Percentiles rank a stretch among this genome's conserved stretches.
These are phyloP conservation scores for Cytospora piceae DNA, from an alignment of 2,329 filamentous ascomycete species.

Conservation along the genomic window DNA sequence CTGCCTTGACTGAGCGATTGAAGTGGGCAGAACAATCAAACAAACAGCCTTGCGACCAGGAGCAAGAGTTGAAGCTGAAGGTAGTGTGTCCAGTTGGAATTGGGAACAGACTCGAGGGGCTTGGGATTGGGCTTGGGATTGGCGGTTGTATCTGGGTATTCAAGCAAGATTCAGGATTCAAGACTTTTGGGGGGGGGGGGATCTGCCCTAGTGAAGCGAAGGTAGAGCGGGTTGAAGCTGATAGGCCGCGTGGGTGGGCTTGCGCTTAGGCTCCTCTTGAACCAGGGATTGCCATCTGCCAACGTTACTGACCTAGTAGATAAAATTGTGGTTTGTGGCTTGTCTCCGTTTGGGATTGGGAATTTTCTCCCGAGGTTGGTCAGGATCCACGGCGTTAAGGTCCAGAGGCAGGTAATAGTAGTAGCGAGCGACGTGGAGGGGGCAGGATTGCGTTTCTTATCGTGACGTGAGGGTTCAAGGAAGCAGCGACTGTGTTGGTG, in stretches of 20 bases:
- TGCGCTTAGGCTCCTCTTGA: constrained; percentile 14
- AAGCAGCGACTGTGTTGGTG: constrained; percentile 19
- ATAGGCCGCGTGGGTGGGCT: constrained; percentile 16
- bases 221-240: constrained; percentile 16
- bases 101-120: constrained; percentile 20
- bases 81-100: not conserved
- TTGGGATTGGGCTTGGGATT: constrained; percentile 15
- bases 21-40: constrained; percentile 11
- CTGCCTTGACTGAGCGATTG: constrained; percentile 10
- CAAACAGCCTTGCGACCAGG: constrained; percentile 12
- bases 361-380: constrained; percentile 11
- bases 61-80: constrained; percentile 1
- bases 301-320: constrained; percentile 25
- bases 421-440: constrained; percentile 15
- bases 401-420: constrained; percentile 9
- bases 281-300: constrained; percentile 21
- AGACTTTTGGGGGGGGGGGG: no score
- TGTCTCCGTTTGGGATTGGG: constrained; percentile 13
- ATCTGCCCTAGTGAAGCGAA: constrained; percentile 16
- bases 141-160: constrained; percentile 16
- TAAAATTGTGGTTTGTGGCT: constrained; percentile 16
- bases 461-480: constrained; percentile 8
- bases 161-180: constrained; percentile 3
- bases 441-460: not conserved
- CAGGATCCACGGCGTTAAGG: constrained; percentile 18